A percentile compares a stretch with the other conserved stretches of the same genome.
phyloP scores from a whole-genome alignment of 1,284 basidiomycete genomes.

The Trichosporon sp. region DNA sequence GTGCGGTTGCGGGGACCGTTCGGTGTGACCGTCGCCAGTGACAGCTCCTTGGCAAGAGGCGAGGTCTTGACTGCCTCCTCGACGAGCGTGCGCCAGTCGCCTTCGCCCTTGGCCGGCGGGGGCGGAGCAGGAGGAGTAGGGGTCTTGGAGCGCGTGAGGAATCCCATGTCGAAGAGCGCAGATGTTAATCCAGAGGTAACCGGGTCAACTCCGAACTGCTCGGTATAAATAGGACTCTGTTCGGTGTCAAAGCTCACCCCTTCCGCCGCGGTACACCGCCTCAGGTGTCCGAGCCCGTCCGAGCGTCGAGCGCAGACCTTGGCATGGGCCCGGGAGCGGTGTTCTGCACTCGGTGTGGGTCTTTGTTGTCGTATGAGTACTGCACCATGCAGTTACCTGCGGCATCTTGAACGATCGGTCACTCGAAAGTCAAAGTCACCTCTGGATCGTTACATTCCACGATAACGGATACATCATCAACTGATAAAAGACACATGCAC shows the following conservation, averaged over 20 bases:
- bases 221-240: background rate
- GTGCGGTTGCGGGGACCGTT: conserved; percentile 6
- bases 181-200: background rate
- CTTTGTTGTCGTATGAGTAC: too few relatives aligned
- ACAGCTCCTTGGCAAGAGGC: conserved; percentile 5
- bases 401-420: too few relatives aligned
- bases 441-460: background rate
- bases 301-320: background rate
- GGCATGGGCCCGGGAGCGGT: background rate
- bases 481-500: background rate
- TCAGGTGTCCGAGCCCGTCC: background rate
- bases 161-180: background rate
- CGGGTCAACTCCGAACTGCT: background rate
- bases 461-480: background rate
- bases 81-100: conserved; percentile 3
- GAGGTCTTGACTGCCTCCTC: conserved; percentile 9
- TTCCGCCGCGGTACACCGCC: background rate
- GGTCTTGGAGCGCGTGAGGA: background rate
- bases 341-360: background rate
- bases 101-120: background rate
- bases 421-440: too few relatives aligned
- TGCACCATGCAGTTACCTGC: too few relatives aligned
- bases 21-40: background rate
- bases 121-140: background rate
- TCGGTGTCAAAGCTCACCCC: background rate